Conservation (phyloP, 768 basidiomycete genomes). For the Auricularia sp. region DNA sequence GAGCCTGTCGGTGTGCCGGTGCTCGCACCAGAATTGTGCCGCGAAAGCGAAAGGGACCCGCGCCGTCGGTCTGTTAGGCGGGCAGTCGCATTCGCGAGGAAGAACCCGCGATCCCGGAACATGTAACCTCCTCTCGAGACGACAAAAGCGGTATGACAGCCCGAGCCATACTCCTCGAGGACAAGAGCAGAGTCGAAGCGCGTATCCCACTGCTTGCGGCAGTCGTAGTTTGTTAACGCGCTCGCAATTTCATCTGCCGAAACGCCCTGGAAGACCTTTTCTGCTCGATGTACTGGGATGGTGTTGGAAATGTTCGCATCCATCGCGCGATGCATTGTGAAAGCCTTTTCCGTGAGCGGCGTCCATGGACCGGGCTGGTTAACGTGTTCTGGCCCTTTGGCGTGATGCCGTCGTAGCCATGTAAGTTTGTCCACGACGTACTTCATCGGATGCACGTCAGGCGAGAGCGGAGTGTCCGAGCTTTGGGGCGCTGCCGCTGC, state of each 20-base stretch:
- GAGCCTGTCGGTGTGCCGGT: conserved; percentile 32
- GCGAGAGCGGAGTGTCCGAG: conserved; percentile 33
- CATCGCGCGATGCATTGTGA: conserved; percentile 67
- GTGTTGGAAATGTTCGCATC: conserved; percentile 65
- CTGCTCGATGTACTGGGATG: conserved; percentile 78
- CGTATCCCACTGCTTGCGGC: conserved; percentile 80
- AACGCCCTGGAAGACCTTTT: conserved; percentile 86
- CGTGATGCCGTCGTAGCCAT: conserved; percentile 66
- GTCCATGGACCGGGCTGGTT: conserved; percentile 56
- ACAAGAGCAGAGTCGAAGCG: conserved; percentile 58
- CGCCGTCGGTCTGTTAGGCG: conserved; percentile 18
- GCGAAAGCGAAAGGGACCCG: conserved; percentile 14
- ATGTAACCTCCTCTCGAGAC: conserved; percentile 76
- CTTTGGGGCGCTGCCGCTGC: conserved; percentile 43
- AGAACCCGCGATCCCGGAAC: conserved; percentile 82
- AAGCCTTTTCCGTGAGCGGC: conserved; percentile 61
- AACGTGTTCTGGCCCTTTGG: conserved; percentile 29
- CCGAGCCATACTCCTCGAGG: conserved; percentile 71
- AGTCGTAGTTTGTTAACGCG: conserved; percentile 57
- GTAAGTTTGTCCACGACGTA: conserved; percentile 74
- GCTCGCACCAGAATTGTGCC: conserved; percentile 25
- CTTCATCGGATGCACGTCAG: conserved; percentile 62
- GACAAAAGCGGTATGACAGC: conserved; percentile 59
- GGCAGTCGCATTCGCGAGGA: conserved; percentile 65
- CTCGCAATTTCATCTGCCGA: conserved; percentile 85